Evolutionary conservation across 2,329 filamentous ascomycete genomes (phyloP), one percentile per base, ranked within the genome.

Genomic region (Epicoccum nigrum): DNA sequence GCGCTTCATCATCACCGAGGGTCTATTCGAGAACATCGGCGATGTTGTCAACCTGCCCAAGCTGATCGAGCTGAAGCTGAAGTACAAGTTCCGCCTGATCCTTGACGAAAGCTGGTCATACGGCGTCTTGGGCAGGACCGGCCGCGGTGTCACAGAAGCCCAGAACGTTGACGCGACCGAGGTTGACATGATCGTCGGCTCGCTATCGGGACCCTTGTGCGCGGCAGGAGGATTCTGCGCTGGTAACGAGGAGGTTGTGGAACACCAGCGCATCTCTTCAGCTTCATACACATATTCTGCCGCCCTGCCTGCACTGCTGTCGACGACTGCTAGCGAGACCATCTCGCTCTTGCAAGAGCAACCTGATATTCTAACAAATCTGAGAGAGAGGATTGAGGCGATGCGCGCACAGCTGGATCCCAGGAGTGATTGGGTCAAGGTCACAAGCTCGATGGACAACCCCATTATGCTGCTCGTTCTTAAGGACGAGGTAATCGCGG

Each of bases 41-140:
- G 93, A 97, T 71, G 85, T 88, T 64, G 85, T 88, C 17, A 83
- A 97, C 71, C 77, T 99, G 56, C 93, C 92, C 2, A 92, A 87
- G 70, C 84, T 99, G 64, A 81, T 97, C 58, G 93, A 96, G 71
- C 81, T 99, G 62, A 97, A 97, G 76, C 86, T 92, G 62, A 90
- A 89, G 73, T 97, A 97, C 83, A 99, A 97, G 78, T 99, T 97
- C 79, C 91, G 94, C 65, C 84, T 99, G 49, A 96, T 97, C 60
- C 86, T 99, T 30, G 94, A 99, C 73, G 94, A 99, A 79, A 96
- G 92, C 1, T 96, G 90, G 88, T 97, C 92, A 1, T 99, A 97
- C 71, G 95, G 93, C 54, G 89, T 97, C 15, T 83, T 99, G 4
- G 94, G 94, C 39, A 84, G 92, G 55, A 96, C 91, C 20, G 95